These are phyloP conservation scores for Pseudogymnoascus sp. DNA, from an alignment of 2,329 filamentous ascomycete genomes.

Conservation along the genomic window DNA sequence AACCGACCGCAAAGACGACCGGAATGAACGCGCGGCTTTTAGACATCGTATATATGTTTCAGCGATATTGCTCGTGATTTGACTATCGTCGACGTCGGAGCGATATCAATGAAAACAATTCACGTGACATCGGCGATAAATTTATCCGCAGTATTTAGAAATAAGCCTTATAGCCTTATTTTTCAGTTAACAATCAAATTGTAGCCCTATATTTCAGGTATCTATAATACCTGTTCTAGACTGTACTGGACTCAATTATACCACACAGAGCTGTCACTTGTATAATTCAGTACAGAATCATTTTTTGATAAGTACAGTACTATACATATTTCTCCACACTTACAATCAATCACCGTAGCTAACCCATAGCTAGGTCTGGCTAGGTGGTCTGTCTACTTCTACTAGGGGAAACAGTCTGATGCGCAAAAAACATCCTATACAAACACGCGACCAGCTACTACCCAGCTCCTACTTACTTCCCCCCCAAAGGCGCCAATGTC, in stretches of 20 bases:
- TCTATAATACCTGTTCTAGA: not conserved
- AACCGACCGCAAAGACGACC: constrained; percentile 21
- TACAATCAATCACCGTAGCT: too few species aligned
- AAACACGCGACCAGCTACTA: not conserved
- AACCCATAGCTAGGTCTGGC: too few species aligned
- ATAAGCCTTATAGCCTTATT: not conserved
- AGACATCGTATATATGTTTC: constrained; percentile 19
- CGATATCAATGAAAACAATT: not conserved
- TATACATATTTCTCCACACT: too few species aligned
- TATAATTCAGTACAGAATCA: too few species aligned
- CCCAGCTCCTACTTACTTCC: not conserved
- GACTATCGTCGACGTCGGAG: not conserved
- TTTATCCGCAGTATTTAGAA: not conserved
- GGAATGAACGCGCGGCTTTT: constrained; percentile 22
- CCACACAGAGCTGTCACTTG: too few species aligned
- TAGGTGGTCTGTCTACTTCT: too few species aligned
- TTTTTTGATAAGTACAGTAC: too few species aligned
- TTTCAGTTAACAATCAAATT: not conserved
- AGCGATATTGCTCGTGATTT: not conserved
- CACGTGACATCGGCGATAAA: not conserved
- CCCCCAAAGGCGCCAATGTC: not conserved
- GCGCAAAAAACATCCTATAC: not conserved
- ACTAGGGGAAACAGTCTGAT: too few species aligned
- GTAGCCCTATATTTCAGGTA: not conserved
- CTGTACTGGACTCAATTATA: too few species aligned